These are phyloP conservation scores for Tylopilus vinaceipallidus DNA, from an alignment of 768 basidiomycete species.

Conservation along the genomic window DNA sequence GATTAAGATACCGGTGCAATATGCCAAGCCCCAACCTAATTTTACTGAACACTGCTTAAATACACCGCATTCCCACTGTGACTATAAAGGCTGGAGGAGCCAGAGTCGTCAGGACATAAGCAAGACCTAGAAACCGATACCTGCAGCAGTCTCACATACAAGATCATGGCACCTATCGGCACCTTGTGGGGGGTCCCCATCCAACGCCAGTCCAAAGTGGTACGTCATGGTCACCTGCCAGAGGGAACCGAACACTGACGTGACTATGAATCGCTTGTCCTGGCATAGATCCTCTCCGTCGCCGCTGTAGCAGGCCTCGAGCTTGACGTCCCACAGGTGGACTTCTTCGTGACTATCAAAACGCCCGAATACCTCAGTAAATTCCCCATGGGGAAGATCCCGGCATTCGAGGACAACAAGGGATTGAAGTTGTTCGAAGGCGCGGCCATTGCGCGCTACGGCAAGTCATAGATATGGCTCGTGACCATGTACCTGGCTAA, in stretches of 20 bases:
- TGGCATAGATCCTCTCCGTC: slow-evolving; percentile 23
- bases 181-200: slow-evolving; percentile 23
- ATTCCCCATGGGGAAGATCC: slow-evolving; percentile 30
- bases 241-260: not conserved
- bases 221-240: slow-evolving; percentile 11
- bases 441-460: slow-evolving; percentile 28
- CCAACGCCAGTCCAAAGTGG: slow-evolving; percentile 30
- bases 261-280: not conserved
- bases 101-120: not conserved
- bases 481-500: not conserved
- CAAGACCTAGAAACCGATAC: not conserved
- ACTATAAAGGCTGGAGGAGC: too few relatives aligned
- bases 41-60: too few relatives aligned
- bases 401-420: slow-evolving; percentile 23
- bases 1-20: too few relatives aligned
- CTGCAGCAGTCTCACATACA: not conserved
- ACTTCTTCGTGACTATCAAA: slow-evolving; percentile 25
- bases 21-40: too few relatives aligned
- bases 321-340: slow-evolving; percentile 21
- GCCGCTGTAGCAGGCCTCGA: slow-evolving; percentile 26
- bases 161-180: slow-evolving; percentile 29
- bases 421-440: slow-evolving; percentile 30
- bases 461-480: slow-evolving; percentile 4
- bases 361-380: slow-evolving; percentile 29
- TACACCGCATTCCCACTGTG: too few relatives aligned